Evolutionary conservation across 1,284 basidiomycete species (phyloP).

Genomic region (Ganoderma meredithae): DNA sequence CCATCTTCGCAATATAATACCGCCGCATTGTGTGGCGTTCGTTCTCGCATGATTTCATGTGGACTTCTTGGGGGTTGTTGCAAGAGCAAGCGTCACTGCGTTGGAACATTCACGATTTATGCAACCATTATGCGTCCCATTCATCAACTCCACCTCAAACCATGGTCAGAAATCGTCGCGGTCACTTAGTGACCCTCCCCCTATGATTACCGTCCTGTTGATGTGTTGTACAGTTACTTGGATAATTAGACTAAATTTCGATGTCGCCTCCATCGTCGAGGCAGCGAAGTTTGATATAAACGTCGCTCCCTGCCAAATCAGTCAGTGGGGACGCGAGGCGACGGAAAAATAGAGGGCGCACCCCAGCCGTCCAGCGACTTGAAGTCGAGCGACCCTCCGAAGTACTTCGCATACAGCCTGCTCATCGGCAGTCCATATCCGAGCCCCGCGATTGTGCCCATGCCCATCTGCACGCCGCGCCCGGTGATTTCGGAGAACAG

Average conservation of each 20-base stretch:
- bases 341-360: conserved; percentile 40
- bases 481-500: conserved; percentile 80
- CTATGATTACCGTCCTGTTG: conserved; percentile 7
- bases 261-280: conserved; percentile 72
- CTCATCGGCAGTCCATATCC: conserved; percentile 91
- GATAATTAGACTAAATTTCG: conserved; percentile 38
- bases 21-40: conserved; percentile 25
- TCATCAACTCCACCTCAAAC: conserved; percentile 1
- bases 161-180: background rate
- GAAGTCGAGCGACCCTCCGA: conserved; percentile 81
- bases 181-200: background rate
- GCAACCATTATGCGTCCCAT: background rate
- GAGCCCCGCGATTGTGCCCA: conserved; percentile 83
- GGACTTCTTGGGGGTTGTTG: background rate
- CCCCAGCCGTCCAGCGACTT: conserved; percentile 85
- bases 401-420: conserved; percentile 81
- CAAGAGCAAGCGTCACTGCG: background rate
- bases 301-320: conserved; percentile 66
- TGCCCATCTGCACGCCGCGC: conserved; percentile 75
- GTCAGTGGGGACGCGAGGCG: conserved; percentile 9
- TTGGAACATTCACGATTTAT: conserved; percentile 6
- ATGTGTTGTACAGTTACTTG: conserved; percentile 24
- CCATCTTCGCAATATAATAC: conserved; percentile 46
- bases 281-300: conserved; percentile 77
- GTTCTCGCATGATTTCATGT: conserved; percentile 10